These are phyloP conservation scores for Dujonia santamariae DNA, from an alignment of 1,139 yeast genomes.

Conservation along the genomic window DNA sequence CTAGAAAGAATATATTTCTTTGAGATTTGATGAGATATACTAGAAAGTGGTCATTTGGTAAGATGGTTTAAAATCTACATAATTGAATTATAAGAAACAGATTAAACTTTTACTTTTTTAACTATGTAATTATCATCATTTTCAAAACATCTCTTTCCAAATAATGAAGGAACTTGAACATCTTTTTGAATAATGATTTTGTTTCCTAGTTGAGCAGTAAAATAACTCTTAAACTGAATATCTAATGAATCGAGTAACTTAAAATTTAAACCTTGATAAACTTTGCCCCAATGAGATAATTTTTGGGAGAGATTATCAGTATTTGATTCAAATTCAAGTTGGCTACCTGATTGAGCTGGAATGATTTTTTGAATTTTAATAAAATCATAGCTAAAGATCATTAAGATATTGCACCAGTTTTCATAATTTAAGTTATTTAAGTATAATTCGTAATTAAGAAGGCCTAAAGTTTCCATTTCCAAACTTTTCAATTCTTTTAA, in stretches of 20 bases:
- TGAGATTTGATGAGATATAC: too few species aligned
- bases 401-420: slow-evolving; percentile 51
- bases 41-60: too few species aligned
- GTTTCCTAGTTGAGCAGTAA: slow-evolving; percentile 31
- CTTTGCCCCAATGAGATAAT: slow-evolving; percentile 30
- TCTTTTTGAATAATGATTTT: slow-evolving; percentile 13
- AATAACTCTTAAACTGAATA: slow-evolving; percentile 30
- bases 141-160: slow-evolving; percentile 5
- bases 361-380: slow-evolving; percentile 26
- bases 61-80: too few species aligned
- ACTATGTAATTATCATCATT: slow-evolving; percentile 1
- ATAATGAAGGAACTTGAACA: slow-evolving; percentile 1
- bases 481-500: slow-evolving; percentile 46
- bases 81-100: too few species aligned
- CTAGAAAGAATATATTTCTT: too few species aligned
- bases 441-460: slow-evolving; percentile 55
- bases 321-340: slow-evolving; percentile 13
- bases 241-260: slow-evolving; percentile 18
- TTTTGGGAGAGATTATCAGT: slow-evolving; percentile 12
- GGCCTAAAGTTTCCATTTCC: slow-evolving; percentile 53
- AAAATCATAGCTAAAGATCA: slow-evolving; percentile 46
- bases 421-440: slow-evolving; percentile 49
- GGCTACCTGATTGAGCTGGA: background rate
- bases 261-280: slow-evolving; percentile 21
- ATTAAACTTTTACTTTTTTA: slow-evolving; percentile 6